phyloP scores from a whole-genome alignment of 192 early-diverging fungal genomes.

The Linnemannia schmuckeri region DNA sequence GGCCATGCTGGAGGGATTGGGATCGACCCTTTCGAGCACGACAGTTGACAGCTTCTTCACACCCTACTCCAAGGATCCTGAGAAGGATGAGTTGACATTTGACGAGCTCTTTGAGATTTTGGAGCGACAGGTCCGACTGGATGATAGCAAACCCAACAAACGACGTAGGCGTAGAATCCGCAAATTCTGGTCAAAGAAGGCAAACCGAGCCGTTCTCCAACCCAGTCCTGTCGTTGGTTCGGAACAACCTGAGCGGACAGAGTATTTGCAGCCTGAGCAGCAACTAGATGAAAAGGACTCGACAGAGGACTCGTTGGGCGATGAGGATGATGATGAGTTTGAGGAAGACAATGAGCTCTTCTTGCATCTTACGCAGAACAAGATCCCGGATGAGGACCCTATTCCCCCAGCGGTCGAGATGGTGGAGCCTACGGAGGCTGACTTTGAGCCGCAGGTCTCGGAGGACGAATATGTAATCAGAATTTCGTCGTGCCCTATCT shows the following conservation, averaged over 20 bases:
- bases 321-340: slow-evolving; percentile 32
- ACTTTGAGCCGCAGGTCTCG: slow-evolving; percentile 36
- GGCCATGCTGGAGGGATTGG: slow-evolving; percentile 80
- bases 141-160: slow-evolving; percentile 33
- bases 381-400: slow-evolving; percentile 8
- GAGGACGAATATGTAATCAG: slow-evolving; percentile 74
- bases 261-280: neutral
- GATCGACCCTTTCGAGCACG: slow-evolving; percentile 73
- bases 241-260: neutral
- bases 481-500: slow-evolving; percentile 80
- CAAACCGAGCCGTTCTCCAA: neutral
- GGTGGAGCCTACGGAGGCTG: slow-evolving; percentile 45
- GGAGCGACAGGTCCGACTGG: slow-evolving; percentile 61
- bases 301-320: slow-evolving; percentile 3
- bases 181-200: slow-evolving; percentile 43
- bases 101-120: slow-evolving; percentile 75
- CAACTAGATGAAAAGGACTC: slow-evolving; percentile 24
- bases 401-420: slow-evolving; percentile 19
- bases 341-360: slow-evolving; percentile 50
- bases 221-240: neutral
- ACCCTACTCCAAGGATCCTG: slow-evolving; percentile 63
- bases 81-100: slow-evolving; percentile 73
- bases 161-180: slow-evolving; percentile 30
- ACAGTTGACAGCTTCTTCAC: slow-evolving; percentile 74
- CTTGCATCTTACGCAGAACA: slow-evolving; percentile 33